Conservation (phyloP, 495 filamentous ascomycete genomes). For the Cenococcum geophilum region DNA sequence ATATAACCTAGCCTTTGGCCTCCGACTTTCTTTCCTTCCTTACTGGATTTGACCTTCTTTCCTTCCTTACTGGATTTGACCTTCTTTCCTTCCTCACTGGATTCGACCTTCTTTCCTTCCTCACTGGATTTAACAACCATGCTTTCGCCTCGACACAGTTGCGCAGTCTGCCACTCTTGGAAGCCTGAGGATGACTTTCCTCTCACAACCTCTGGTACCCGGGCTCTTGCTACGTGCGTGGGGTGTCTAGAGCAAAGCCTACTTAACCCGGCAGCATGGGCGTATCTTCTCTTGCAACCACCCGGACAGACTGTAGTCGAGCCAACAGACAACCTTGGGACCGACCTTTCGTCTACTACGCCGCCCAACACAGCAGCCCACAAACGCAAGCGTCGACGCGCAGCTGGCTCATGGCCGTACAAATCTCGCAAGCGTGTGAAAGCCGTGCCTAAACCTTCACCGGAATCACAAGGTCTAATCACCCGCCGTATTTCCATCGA, state of each 20-base stretch:
- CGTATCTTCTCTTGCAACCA: neutral
- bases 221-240: neutral
- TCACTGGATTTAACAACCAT: neutral
- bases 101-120: too few species aligned
- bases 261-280: neutral
- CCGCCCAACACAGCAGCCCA: neutral
- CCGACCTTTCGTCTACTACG: neutral
- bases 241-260: neutral
- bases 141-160: neutral
- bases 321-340: neutral
- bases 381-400: slow-evolving; percentile 3
- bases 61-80: too few species aligned
- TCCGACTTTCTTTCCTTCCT: neutral
- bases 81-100: too few species aligned
- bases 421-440: slow-evolving; percentile 1
- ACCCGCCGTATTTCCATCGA: slow-evolving; percentile 11
- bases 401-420: neutral
- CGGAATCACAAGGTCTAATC: neutral
- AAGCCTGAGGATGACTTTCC: neutral
- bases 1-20: neutral
- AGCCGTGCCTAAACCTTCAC: neutral
- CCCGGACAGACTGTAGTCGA: neutral
- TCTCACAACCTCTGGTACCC: neutral
- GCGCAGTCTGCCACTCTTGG: neutral
- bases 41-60: too few species aligned